Evolutionary conservation across 257 asterid genomes (phyloP), one percentile per base, ranked within the genome.

Genomic region (Primulina huaijiensis): DNA sequence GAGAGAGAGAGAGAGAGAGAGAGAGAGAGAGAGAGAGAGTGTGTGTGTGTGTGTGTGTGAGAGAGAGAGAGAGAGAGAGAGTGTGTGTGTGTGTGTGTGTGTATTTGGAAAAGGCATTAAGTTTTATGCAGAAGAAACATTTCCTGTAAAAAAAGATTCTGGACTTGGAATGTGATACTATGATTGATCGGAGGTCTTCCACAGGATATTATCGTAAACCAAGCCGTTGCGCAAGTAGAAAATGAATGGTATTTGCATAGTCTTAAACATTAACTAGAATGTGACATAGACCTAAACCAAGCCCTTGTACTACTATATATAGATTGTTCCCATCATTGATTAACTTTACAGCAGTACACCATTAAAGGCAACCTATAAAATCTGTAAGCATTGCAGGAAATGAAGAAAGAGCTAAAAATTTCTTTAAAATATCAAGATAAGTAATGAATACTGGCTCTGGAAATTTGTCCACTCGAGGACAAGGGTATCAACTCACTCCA

Each of bases 201-300:
- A 46, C 68, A 68, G 64, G 69, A 69, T 82, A 59, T 77, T 73
- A 78, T 63, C 50, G 56, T 34, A 71, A 63, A 76, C 72, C 16
- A 74, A 43, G 68, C 72, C 63, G 40, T 74, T 75, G 70, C 57
- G 72, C 66, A 76, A 78, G 79, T 74, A 78, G 66, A 69, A 57
- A 62, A 75, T 46, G 78, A 65, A 80, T 71, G 81, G 79, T 64
- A 71, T 76, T 66, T 62, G 76, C 77, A 72, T 79, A 56, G 77
- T 67, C 69, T 58, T 68, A 79, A 71, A 80, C 62, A 72, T 66
- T 64, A 78, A 83, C 74, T 72, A 71, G 89, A 80, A 79, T 75
- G 84, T 21, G 92, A 84, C 82, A 72, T 57, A 56, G 82, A 80
- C 83, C 82, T 53, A 67, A 86, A 74, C 70, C 65, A 70, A 38